Evolutionary conservation across 2,329 filamentous ascomycete genomes (phyloP), one percentile per base, ranked within the genome.

Genomic region (Didymella glomerata): DNA sequence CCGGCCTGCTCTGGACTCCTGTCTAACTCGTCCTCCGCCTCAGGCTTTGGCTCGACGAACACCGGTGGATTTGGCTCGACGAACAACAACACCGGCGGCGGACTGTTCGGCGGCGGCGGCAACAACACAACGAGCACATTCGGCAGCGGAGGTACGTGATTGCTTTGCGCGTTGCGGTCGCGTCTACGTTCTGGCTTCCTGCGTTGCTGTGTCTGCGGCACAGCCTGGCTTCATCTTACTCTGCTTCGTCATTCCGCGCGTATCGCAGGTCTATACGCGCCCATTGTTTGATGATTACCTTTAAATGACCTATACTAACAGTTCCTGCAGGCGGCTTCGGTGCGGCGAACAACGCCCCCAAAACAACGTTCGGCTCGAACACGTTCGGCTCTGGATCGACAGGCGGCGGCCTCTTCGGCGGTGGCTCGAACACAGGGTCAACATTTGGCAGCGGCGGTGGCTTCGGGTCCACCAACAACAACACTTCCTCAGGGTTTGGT

Each of bases 21-120:
- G 67, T 75, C 73, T 80, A 75, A 79, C 72, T 71, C 70, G 69
- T 69, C 69, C 65, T 68, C 70, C 72, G 68, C 67, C 71, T 73
- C 75, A 79, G 77, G 76, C 72, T 78, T 78, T 66, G 75, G 76
- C 63, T 75, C 74, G 61, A 40, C 36, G 36, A 40, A 40, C 36
- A 76, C 72, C 59, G 72, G 69, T 65, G 67, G 74, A 62, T 78
- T 78, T 51, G 77, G 76, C 59, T 63, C 68, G 7, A 20, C n/a
- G 44, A 73, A 65, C 46, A 73, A 65, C 61, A 71, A 66, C 61
- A 69, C 67, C 48, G 64, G 68, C 41, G 70, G 73, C 64, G 66
- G 65, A 62, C 62, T 72, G 57, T 76, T 76, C 50, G 74, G 75
- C 49, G 51, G 68, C 41, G 41, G 41, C 49, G 51, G 68, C 41